Conservation (phyloP, 768 basidiomycete genomes). For the Thelephora aurantiotincta region DNA sequence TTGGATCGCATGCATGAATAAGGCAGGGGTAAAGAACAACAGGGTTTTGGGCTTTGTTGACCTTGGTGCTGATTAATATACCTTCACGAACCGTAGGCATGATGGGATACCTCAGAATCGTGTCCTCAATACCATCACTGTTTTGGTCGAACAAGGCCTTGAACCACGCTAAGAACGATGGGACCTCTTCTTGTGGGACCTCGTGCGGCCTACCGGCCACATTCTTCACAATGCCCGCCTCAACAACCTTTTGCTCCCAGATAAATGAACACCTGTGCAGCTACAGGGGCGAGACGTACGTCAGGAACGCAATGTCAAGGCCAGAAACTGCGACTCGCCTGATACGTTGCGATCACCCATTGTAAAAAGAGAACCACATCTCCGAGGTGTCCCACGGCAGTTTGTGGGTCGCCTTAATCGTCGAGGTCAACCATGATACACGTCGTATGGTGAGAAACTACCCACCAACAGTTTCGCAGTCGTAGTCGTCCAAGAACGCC, state of each 20-base stretch:
- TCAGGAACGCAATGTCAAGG: slow-evolving; percentile 16
- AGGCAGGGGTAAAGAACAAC: slow-evolving; percentile 48
- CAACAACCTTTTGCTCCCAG: neutral
- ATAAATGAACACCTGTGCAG: slow-evolving; percentile 19
- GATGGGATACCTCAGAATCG: slow-evolving; percentile 27
- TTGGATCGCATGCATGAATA: slow-evolving; percentile 51
- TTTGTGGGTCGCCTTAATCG: slow-evolving; percentile 67
- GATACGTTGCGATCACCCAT: slow-evolving; percentile 47
- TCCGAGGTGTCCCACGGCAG: slow-evolving; percentile 64
- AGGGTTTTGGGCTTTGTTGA: slow-evolving; percentile 58
- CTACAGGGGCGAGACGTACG: slow-evolving; percentile 10
- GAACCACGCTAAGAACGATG: slow-evolving; percentile 37
- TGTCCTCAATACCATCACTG: slow-evolving; percentile 78
- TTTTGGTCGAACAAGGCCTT: slow-evolving; percentile 65
- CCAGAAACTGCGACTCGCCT: slow-evolving; percentile 23
- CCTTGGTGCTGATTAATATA: slow-evolving; percentile 19
- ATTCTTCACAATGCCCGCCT: neutral
- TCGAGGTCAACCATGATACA: neutral
- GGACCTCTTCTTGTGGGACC: slow-evolving; percentile 11
- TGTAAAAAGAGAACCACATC: slow-evolving; percentile 70
- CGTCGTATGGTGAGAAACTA: slow-evolving; percentile 5
- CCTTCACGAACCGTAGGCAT: neutral
- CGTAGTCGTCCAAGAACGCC: slow-evolving; percentile 52
- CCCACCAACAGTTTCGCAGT: slow-evolving; percentile 71
- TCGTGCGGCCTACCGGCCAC: slow-evolving; percentile 1